Percentiles rank a stretch among this genome's conserved stretches.
These are phyloP conservation scores for Talaromyces sp. DNA, from an alignment of 2,329 filamentous ascomycete species.

Conservation along the genomic window DNA sequence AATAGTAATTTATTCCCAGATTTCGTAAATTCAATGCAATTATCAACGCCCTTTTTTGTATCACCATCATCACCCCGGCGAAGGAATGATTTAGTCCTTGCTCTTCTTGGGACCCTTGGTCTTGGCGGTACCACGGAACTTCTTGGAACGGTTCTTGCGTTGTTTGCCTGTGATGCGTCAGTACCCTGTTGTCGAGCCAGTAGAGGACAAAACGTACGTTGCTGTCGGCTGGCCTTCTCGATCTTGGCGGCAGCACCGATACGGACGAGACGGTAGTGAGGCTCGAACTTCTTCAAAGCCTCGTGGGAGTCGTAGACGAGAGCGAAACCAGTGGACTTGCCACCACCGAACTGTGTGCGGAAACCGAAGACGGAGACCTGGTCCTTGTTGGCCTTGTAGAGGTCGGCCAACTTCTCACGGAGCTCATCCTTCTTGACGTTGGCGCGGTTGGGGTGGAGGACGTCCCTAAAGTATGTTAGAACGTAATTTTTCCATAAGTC, in stretches of 20 bases:
- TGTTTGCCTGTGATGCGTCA: conserved; percentile 77
- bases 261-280: conserved; percentile 92
- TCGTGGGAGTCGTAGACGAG: conserved; percentile 98
- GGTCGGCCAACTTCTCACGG: conserved; percentile 84
- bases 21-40: conserved; percentile 20
- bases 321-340: conserved; percentile 98
- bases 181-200: not conserved
- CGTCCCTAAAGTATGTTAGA: conserved; percentile 65
- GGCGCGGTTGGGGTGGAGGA: conserved; percentile 97
- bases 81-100: conserved; percentile 62
- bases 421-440: conserved; percentile 99
- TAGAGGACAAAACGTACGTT: conserved; percentile 70
- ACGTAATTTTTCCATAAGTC: not conserved
- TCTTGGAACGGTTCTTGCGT: conserved; percentile 99
- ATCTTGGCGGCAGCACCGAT: conserved; percentile 90
- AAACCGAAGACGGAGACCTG: conserved; percentile 98
- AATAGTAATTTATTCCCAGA: conserved; percentile 17
- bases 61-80: conserved; percentile 8
- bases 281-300: conserved; percentile 99
- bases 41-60: conserved; percentile 20
- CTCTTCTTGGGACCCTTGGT: conserved; percentile 96
- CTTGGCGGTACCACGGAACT: conserved; percentile 96
- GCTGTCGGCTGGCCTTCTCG: conserved; percentile 97
- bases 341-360: conserved; percentile 97
- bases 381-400: conserved; percentile 99